These are phyloP conservation scores for Mollisia scopiformis DNA, from an alignment of 2,329 filamentous ascomycete species.

Conservation along the genomic window DNA sequence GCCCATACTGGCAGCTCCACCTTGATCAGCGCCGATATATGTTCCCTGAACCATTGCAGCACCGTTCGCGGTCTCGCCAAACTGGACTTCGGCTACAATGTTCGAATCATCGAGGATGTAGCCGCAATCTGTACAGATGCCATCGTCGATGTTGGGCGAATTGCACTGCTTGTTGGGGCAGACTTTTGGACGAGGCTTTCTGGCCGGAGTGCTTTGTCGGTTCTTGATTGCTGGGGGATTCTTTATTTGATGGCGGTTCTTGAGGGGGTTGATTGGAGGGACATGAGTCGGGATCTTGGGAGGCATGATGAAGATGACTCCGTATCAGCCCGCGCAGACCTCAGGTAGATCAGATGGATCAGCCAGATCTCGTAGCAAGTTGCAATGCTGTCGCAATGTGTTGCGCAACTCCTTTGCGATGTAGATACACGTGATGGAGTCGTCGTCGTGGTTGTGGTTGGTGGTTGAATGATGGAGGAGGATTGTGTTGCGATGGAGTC, in stretches of 20 bases:
- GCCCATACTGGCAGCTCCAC: conserved; percentile 54
- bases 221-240: conserved; percentile 25
- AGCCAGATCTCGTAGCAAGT: neutral
- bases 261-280: neutral
- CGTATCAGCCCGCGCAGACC: neutral
- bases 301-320: neutral
- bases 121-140: conserved; percentile 83
- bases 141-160: conserved; percentile 64
- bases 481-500: neutral
- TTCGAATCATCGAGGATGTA: conserved; percentile 82
- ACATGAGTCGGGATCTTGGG: neutral
- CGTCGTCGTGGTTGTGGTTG: neutral
- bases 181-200: conserved; percentile 10
- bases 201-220: conserved; percentile 22
- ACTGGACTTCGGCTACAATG: conserved; percentile 90
- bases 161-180: conserved; percentile 64
- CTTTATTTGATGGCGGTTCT: neutral
- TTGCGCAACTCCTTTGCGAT: neutral
- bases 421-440: neutral
- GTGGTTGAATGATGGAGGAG: neutral
- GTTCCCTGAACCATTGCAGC: conserved; percentile 90
- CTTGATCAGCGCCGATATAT: conserved; percentile 84
- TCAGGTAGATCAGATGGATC: neutral
- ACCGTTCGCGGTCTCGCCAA: conserved; percentile 84
- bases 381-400: neutral